Evolutionary conservation across 345 rosid species (phyloP), one percentile per base, ranked within the genome.

Genomic region (Eucalyptus sideroxylon): DNA sequence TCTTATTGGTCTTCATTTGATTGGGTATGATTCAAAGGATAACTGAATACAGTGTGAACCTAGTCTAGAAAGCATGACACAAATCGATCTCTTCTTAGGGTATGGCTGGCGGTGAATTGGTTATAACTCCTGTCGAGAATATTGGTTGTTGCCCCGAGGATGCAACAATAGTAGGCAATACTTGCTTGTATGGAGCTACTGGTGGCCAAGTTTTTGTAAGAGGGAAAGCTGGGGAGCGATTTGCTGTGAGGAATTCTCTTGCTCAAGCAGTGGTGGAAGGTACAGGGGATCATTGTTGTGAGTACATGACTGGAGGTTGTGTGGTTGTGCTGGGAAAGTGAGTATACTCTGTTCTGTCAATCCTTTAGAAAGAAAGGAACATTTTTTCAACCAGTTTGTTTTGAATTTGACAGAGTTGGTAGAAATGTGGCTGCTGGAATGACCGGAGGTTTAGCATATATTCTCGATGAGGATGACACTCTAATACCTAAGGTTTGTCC

Each of bases 391-490:
- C 92, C 26, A 51, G 83, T 72, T 77, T 51, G 49, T 88, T 88
- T 50, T 90, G 59, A 81, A 65, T 92, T 6, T 89, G 40, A n/a
- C 96, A 98, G 99, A 89, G 99, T 97, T 91, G 99, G 99, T 87
- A 94, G 99, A 94, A 98, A 98, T 87, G 99, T 98, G 81, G 99
- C 99, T 93, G 99, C 99, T 47, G 99, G 99, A 89, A 98, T 98
- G 99, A 98, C 99, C 4, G 99, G 99, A 91, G 99, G 99, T 50
- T 92, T 98, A 93, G 96, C 98, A 62, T 98, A 98, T 89, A 92
- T 98, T 89, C 98, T 98, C 51, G 99, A 98, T 90, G 99, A 97
- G 93, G 98, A 97, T 55, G 93, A 96, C 89, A 93, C 96, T 91
- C 92, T 98, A 60, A 94, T 97, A 69, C 96, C 99, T 56, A 98